Evolutionary conservation across 2,329 filamentous ascomycete genomes (phyloP).

Genomic region (Trichoderma sp.): DNA sequence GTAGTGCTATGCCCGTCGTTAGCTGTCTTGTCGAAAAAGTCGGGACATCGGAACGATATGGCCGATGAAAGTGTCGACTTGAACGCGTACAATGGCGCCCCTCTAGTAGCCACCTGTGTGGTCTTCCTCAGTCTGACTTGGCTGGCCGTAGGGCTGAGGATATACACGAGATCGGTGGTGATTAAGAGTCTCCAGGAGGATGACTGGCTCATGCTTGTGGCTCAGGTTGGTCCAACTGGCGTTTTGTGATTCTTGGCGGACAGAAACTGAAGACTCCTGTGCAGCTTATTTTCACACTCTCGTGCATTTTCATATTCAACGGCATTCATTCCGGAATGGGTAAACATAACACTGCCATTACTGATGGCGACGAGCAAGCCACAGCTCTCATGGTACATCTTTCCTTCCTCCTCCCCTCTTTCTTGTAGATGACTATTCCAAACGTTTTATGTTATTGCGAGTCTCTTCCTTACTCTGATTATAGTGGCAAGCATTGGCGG

Average conservation of each 20-base stretch:
- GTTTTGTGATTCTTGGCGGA: background rate
- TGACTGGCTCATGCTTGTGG: conserved; percentile 58
- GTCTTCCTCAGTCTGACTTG: conserved; percentile 48
- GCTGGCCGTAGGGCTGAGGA: conserved; percentile 48
- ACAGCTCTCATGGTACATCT: conserved; percentile 50
- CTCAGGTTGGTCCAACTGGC: conserved; percentile 45
- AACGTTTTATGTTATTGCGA: background rate
- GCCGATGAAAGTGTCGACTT: conserved; percentile 40
- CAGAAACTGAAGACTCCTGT: background rate
- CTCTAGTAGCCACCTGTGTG: conserved; percentile 44
- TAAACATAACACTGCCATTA: conserved; percentile 51
- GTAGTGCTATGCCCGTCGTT: conserved; percentile 25
- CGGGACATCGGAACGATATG: conserved; percentile 36
- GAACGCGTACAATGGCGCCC: conserved; percentile 45
- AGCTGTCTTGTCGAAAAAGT: conserved; percentile 16
- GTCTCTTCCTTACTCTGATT: background rate
- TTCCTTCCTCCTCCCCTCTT: background rate
- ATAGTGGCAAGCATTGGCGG: conserved; percentile 56
- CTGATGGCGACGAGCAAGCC: conserved; percentile 45
- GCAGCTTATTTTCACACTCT: conserved; percentile 52
- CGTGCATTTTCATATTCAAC: conserved; percentile 51
- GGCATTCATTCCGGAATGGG: conserved; percentile 52
- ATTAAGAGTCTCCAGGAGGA: conserved; percentile 53
- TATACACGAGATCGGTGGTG: conserved; percentile 50
- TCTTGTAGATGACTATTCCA: background rate